Evolutionary conservation across 768 basidiomycete genomes (phyloP).

Genomic region (Phylloporus arenicola): DNA sequence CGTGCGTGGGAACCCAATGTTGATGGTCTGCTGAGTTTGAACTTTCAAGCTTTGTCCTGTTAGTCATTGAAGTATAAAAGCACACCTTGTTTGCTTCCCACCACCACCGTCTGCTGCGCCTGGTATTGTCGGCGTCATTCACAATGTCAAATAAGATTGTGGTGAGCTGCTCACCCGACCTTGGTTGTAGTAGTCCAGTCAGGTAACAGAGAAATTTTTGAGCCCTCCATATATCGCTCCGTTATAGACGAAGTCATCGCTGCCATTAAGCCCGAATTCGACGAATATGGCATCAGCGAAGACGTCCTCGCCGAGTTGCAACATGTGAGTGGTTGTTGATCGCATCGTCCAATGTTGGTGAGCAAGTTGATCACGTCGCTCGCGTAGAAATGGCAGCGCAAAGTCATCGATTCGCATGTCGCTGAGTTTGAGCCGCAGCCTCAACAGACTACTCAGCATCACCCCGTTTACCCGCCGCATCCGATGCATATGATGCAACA

Average conservation of each 20-base stretch:
- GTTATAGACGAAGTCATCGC: conserved; percentile 96
- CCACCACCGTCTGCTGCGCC: conserved; percentile 29
- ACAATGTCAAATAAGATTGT: conserved; percentile 97
- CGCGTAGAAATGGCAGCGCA: conserved; percentile 89
- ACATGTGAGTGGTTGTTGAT: conserved; percentile 54
- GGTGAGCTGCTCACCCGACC: conserved; percentile 78
- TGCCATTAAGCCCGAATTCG: conserved; percentile 88
- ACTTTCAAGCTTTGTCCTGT: conserved; percentile 34
- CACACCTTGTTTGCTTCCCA: conserved; percentile 26
- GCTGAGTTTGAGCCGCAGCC: conserved; percentile 80
- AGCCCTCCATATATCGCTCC: conserved; percentile 86
- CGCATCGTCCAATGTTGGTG: conserved; percentile 3
- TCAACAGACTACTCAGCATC: conserved; percentile 42
- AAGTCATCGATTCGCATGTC: conserved; percentile 89
- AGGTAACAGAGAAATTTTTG: conserved; percentile 52
- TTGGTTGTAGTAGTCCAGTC: conserved; percentile 50
- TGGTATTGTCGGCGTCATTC: conserved; percentile 27
- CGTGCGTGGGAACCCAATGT: conserved; percentile 40
- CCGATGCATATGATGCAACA: conserved; percentile 54
- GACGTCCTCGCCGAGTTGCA: conserved; percentile 86
- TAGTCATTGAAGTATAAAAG: conserved; percentile 39
- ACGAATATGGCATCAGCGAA: conserved; percentile 91
- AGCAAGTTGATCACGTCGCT: conserved; percentile 6
- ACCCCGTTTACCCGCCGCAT: conserved; percentile 54
- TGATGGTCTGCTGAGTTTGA: conserved; percentile 38